Base-by-base conservation (phyloP, 495 filamentous ascomycete genomes). In the Echria macrotheca region DNA sequence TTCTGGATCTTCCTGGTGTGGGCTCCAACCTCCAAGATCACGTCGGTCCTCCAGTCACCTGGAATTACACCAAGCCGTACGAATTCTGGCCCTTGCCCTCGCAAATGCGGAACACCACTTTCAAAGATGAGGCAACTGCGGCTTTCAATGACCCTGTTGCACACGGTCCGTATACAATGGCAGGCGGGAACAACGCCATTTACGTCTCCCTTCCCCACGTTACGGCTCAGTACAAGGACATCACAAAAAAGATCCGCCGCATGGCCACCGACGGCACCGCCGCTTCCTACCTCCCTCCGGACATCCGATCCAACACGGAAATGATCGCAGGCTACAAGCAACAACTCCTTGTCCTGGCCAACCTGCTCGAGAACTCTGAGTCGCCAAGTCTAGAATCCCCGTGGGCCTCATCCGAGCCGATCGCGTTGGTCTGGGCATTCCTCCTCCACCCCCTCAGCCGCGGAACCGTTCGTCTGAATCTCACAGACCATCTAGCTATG, bases 371-470 rank as follows among this genome's bases (percentile, higher is more conserved):
- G 11, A 50, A 60, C 40, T 52, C 58, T 5, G 14, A 52, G 12
- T 35, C 53, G 1, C 55, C 61, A 3, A 54, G 40, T 32, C 35
- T 59, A 31, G 61, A 64, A 37, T 49, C 60, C 24, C 60, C 69
- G 11, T 63, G 67, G 23, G 48, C 25, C 35, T 35, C 46, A 31
- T 18, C 10, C 5, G 3, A 28, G 4, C 28, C 51, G 1, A 44
- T 47, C 2, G 12, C 47, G 5, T 44, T 57, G 3, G 44, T 55
- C 12, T 43, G 22, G 21, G 49, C 55, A 1, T 49, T 63, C 23
- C 55, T 44, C n/a, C 53, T 69, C 11, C 64, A 71, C 21, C 66
- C 69, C 0, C 44, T 70, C 8, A 63, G 57, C 18, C 60, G 70
- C 14, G 50, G 50, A 6, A 53, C 50, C 4, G 50, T 53, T 1